phyloP scores from a whole-genome alignment of 2,329 filamentous ascomycete genomes.

The Fusarium sambucinum region DNA sequence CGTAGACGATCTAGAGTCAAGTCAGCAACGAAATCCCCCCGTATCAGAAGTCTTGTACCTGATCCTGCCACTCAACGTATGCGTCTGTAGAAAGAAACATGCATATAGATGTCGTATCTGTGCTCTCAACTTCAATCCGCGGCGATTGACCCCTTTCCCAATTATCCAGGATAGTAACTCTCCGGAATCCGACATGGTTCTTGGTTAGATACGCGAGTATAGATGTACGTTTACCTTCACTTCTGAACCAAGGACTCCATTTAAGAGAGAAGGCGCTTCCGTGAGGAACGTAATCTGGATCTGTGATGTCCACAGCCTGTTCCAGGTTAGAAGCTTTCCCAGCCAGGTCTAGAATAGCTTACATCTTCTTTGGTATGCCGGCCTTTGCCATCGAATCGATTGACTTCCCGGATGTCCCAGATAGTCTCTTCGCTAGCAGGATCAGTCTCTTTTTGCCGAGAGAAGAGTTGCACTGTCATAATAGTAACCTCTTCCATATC shows the following conservation, averaged over 20 bases:
- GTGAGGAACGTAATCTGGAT: constrained; percentile 63
- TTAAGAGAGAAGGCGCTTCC: constrained; percentile 64
- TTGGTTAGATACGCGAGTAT: constrained; percentile 64
- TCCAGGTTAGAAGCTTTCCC: constrained; percentile 19
- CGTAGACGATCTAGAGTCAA: constrained; percentile 57
- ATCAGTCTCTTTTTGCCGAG: constrained; percentile 34
- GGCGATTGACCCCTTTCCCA: constrained; percentile 55
- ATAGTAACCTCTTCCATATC: constrained; percentile 64
- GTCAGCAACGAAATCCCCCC: constrained; percentile 12
- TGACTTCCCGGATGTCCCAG: constrained; percentile 66
- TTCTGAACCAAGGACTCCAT: constrained; percentile 66
- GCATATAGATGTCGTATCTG: constrained; percentile 63
- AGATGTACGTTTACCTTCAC: constrained; percentile 53
- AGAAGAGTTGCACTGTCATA: constrained; percentile 61
- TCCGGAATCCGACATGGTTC: constrained; percentile 68
- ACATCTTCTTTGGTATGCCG: constrained; percentile 57
- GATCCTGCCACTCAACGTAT: constrained; percentile 68
- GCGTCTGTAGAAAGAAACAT: constrained; percentile 64
- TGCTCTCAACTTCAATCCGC: constrained; percentile 54
- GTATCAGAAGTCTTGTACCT: constrained; percentile 50
- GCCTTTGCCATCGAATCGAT: constrained; percentile 61
- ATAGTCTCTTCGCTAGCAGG: constrained; percentile 47
- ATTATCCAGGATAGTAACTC: constrained; percentile 56
- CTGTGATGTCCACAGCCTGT: constrained; percentile 51
- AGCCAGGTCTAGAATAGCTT: background rate